phyloP scores from a whole-genome alignment of 768 basidiomycete genomes.

The Baorangia bicolor region DNA sequence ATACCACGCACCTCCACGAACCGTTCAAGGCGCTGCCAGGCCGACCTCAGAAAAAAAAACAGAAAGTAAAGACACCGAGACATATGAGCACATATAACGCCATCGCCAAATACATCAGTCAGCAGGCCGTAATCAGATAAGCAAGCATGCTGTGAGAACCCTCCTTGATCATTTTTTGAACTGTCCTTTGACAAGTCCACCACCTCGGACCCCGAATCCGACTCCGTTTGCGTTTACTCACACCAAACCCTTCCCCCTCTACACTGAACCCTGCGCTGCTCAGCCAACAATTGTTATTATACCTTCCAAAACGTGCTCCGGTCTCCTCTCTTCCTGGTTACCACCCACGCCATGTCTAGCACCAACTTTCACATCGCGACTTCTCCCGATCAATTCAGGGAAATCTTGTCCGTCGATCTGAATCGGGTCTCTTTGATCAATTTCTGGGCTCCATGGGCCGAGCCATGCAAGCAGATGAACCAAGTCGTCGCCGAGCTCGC shows the following conservation, averaged over 20 bases:
- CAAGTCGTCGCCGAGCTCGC: constrained; percentile 71
- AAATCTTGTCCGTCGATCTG: constrained; percentile 73
- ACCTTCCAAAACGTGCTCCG: background rate
- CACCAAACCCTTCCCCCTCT: background rate
- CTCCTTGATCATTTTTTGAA: background rate
- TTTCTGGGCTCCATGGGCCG: constrained; percentile 95
- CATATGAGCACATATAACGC: background rate
- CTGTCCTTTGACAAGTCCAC: background rate
- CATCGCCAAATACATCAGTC: background rate
- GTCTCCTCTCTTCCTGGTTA: background rate
- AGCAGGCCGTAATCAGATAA: background rate
- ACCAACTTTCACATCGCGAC: constrained; percentile 48
- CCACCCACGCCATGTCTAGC: constrained; percentile 19
- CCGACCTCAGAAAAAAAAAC: background rate
- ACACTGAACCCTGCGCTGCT: background rate
- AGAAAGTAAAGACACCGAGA: no score
- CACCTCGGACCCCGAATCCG: background rate
- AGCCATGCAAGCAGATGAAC: constrained; percentile 89
- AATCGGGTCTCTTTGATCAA: constrained; percentile 81
- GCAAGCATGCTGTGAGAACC: no score
- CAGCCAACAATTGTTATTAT: background rate
- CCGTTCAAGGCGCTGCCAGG: background rate
- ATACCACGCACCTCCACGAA: background rate
- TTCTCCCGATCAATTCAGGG: constrained; percentile 72
- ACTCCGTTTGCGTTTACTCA: background rate